Evolutionary conservation across 2,329 filamentous ascomycete genomes (phyloP), one percentile per base, ranked within the genome.

Genomic region (Ophiostoma montium): DNA sequence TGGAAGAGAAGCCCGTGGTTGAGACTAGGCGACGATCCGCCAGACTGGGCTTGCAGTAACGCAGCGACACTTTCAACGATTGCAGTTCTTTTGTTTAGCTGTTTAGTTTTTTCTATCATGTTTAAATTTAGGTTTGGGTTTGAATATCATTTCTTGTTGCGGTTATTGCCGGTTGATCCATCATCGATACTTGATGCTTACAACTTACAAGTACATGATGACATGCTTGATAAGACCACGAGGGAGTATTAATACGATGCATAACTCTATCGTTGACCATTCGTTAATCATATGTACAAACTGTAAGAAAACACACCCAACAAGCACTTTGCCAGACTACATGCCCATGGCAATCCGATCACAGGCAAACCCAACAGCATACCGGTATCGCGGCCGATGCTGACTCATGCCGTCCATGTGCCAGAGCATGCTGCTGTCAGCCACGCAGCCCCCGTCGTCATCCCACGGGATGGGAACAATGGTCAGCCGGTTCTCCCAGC

Each of bases 401-500:
- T 12, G 15, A 10, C 8, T 48, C 21, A 18, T 21, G 38, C 13
- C 21, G 23, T 27, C 23, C 23, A 27, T 27, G 4, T 27, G 23
- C 23, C 23, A 27, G 23, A 27, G 23, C 23, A 27, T 27, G 13
- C 10, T 33, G 46, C 9, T 35, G 5, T 18, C 27, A 19, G 8
- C 16, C 31, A n/a, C 3, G 3, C 15, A 19, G 7, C 19, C 16
- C 11, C 76, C 73, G 13, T 74, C 69, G 1, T 74, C 72, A 36
- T 85, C 77, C 73, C 80, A 83, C 2, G 70, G 67, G 32, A 94
- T 78, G 0, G 87, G 87, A 48, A 94, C 84, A 70, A 94, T 86
- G n/a, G 83, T 86, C 47, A 94, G 69, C 12, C 89, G 61, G 57
- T 94, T 94, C 70, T 82, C 82, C 60, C 94, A 94, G 0, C 73